Base-by-base conservation (phyloP, 805 yeast species). In the Lachancea lanzarotensis region DNA sequence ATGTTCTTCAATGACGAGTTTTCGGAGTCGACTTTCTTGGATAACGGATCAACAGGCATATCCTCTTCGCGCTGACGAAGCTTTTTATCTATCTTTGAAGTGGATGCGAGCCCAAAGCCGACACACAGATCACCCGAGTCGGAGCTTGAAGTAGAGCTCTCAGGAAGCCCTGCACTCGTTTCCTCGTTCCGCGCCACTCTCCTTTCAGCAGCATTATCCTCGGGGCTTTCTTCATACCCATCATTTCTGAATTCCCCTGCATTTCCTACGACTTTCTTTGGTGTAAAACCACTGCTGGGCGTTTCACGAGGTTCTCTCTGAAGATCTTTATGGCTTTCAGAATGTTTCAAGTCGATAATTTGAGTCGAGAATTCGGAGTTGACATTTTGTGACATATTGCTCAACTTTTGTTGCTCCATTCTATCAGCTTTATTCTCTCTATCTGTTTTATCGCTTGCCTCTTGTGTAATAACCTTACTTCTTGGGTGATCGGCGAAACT, bases 41-140 rank as follows among this genome's bases (percentile, higher is more conserved):
- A 48, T 35, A 62, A 50, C 5, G 67, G 65, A 47, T 63, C 68
- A 18, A 63, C 49, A 1, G 60, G 53, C 16, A 59, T 63, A 15
- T 62, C 65, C 6, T 46, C 20, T 20, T 56, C 54, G 20, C 50
- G 45, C 11, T 50, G 55, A 19, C 62, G 54, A 11, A 61, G 43
- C 37, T 60, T 61, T 22, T 53, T 52, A 38, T 50, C 54, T 47
- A 60, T 50, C 38, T 59, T 61, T 29, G 54, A 52, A n/a, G 55
- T 34, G 3, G 67, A 57, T 5, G 60, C 35, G n/a, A 59, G 35
- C 2, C 62, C 65, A 32, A 63, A 42, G 6, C 62, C 63, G 9
- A 56, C 49, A 27, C 51, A 53, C 29, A 53, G 29, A 17, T 50
- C 55, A 32, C 52, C 57, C 2, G 55, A 53, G 38, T 57, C 63